Percentiles rank a stretch among this genome's conserved stretches.
These are phyloP conservation scores for Mucor velutinosus DNA, from an alignment of 371 early-diverging fungal genomes.

Conservation along the genomic window DNA sequence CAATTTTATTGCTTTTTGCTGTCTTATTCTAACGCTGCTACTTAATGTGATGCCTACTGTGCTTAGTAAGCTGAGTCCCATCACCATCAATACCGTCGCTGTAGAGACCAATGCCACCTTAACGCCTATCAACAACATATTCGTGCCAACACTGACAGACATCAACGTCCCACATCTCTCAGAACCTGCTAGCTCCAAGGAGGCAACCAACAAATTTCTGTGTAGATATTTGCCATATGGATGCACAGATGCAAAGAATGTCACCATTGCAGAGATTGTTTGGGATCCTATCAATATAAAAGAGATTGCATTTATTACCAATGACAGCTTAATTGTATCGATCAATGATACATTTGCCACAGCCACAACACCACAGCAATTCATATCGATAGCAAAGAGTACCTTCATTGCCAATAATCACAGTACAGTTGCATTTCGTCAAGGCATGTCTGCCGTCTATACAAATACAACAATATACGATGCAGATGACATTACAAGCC, in stretches of 20 bases:
- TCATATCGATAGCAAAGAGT: neutral
- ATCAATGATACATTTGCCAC: conserved; percentile 6
- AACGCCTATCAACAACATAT: conserved; percentile 6
- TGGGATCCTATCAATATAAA: neutral
- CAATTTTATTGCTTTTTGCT: conserved; percentile 8
- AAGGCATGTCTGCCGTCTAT: neutral
- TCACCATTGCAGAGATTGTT: conserved; percentile 3
- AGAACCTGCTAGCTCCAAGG: neutral
- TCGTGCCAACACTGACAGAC: conserved; percentile 17
- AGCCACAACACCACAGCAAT: conserved; percentile 2
- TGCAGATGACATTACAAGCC: neutral
- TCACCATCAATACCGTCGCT: neutral
- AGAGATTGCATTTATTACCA: neutral
- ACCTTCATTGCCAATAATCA: neutral
- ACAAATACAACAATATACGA: neutral
- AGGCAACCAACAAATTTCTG: conserved; percentile 5
- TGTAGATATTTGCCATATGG: conserved; percentile 10
- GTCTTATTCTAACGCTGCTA: neutral
- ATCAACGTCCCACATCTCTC: conserved; percentile 11
- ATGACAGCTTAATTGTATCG: neutral
- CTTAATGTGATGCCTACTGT: conserved; percentile 14
- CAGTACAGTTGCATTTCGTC: neutral
- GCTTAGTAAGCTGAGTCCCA: conserved; percentile 16
- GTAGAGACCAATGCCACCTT: conserved; percentile 7
- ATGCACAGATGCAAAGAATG: conserved; percentile 6